These are phyloP conservation scores for Clavariopsis aquatica DNA, from an alignment of 495 filamentous ascomycete species.

Conservation along the genomic window DNA sequence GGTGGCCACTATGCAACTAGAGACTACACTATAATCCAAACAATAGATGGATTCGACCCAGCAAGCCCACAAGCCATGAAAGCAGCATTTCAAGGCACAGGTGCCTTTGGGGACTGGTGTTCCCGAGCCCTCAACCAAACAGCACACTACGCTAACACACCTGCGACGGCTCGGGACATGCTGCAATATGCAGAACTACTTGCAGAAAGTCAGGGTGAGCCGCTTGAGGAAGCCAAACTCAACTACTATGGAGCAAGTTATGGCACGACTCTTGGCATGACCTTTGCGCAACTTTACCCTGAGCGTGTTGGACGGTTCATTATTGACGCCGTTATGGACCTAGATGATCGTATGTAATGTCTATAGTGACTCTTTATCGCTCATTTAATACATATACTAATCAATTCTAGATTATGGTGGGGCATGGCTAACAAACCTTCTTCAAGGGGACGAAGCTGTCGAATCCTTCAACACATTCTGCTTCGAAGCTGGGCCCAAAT, in stretches of 20 bases:
- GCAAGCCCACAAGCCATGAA: conserved; percentile 37
- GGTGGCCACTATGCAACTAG: background rate
- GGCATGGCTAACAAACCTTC: conserved; percentile 5
- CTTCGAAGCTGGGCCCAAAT: conserved; percentile 7
- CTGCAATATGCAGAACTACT: conserved; percentile 54
- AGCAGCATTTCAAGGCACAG: conserved; percentile 38
- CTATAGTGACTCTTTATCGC: no score
- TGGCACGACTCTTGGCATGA: conserved; percentile 41
- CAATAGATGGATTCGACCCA: conserved; percentile 36
- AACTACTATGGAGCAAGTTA: conserved; percentile 41
- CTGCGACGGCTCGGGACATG: conserved; percentile 53
- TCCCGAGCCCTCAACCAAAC: conserved; percentile 20
- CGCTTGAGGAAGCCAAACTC: conserved; percentile 30
- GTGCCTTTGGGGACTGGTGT: conserved; percentile 42
- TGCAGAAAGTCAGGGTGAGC: conserved; percentile 38
- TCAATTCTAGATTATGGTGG: conserved; percentile 12
- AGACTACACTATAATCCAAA: conserved; percentile 25
- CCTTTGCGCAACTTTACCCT: conserved; percentile 56
- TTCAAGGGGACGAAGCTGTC: conserved; percentile 15
- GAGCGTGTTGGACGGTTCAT: conserved; percentile 52
- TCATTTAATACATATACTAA: no score
- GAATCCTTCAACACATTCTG: background rate
- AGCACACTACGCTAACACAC: conserved; percentile 50
- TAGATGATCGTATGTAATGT: conserved; percentile 39
- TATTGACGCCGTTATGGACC: conserved; percentile 56